Evolutionary conservation across 2,329 filamentous ascomycete species (phyloP).

Genomic region (Curvularia sp.): DNA sequence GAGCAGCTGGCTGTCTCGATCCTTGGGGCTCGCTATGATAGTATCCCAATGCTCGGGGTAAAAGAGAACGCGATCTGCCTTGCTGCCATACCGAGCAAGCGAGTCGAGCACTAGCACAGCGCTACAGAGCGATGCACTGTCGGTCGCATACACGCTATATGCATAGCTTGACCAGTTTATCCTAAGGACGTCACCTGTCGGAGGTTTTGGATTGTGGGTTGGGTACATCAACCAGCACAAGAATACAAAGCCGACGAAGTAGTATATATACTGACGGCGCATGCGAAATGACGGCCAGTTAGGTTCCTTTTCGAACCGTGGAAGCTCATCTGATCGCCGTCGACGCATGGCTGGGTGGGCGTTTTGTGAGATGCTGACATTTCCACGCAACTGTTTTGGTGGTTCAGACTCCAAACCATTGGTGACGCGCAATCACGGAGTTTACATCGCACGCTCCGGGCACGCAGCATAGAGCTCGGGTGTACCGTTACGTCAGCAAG

Average conservation of each 20-base stretch:
- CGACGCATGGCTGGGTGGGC: conserved; percentile 40
- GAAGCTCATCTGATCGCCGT: conserved; percentile 47
- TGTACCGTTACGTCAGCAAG: not conserved
- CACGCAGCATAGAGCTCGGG: not conserved
- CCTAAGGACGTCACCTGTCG: conserved; percentile 15
- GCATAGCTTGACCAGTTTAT: conserved; percentile 53
- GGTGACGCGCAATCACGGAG: conserved; percentile 17
- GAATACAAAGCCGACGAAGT: conserved; percentile 37
- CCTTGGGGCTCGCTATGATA: conserved; percentile 33
- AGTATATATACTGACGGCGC: conserved; percentile 42
- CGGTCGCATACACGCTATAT: conserved; percentile 55
- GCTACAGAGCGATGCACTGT: conserved; percentile 54
- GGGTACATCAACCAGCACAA: conserved; percentile 42
- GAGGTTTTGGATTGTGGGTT: conserved; percentile 12
- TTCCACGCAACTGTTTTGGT: conserved; percentile 5
- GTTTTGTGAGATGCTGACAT: conserved; percentile 16
- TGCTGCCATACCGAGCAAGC: conserved; percentile 52
- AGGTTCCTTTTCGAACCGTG: conserved; percentile 35
- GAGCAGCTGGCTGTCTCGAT: conserved; percentile 57
- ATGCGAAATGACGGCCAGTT: conserved; percentile 26
- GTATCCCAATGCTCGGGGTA: conserved; percentile 54
- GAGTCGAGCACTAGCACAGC: conserved; percentile 56
- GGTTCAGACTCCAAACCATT: not conserved
- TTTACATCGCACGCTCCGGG: conserved; percentile 4
- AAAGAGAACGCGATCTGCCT: conserved; percentile 56